A percentile compares a stretch with the other conserved stretches of the same genome.
Evolutionary conservation across 495 filamentous ascomycete species (phyloP).

Genomic region (Xylaria nigripes): DNA sequence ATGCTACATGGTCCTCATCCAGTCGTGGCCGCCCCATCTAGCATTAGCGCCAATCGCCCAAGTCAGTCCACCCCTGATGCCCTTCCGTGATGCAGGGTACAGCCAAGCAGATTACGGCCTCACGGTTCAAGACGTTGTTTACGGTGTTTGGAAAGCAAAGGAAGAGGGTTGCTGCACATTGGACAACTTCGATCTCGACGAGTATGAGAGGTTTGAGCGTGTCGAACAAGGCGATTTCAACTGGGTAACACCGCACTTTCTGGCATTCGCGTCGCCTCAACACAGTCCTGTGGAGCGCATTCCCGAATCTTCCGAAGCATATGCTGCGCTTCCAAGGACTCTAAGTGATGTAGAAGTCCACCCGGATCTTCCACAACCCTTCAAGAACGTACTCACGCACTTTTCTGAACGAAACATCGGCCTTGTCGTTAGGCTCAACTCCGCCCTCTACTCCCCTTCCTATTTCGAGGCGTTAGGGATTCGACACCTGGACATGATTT

Average conservation of each 20-base stretch:
- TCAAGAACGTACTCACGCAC: conserved; percentile 91
- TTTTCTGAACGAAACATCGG: conserved; percentile 81
- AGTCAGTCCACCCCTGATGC: conserved; percentile 94
- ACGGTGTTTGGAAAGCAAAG: conserved; percentile 98
- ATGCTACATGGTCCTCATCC: conserved; percentile 97
- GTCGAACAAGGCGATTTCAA: conserved; percentile 99
- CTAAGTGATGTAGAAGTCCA: conserved; percentile 55
- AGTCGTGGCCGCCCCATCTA: conserved; percentile 94
- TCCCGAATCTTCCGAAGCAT: conserved; percentile 59
- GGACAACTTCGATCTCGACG: conserved; percentile 85
- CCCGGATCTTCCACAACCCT: conserved; percentile 62
- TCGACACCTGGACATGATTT: conserved; percentile 96
- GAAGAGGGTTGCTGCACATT: conserved; percentile 82
- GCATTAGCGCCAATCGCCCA: conserved; percentile 95
- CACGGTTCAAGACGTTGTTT: conserved; percentile 93
- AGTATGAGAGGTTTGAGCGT: conserved; percentile 92
- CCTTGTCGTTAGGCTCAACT: conserved; percentile 91
- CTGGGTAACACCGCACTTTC: conserved; percentile 91
- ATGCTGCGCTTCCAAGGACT: conserved; percentile 60
- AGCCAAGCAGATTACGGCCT: conserved; percentile 95
- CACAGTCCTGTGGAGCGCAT: conserved; percentile 65
- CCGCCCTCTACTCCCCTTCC: conserved; percentile 85
- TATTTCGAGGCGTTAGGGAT: conserved; percentile 95
- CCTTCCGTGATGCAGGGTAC: conserved; percentile 96
- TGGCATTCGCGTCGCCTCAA: conserved; percentile 94